Percentiles rank a stretch among this genome's conserved stretches.
These are phyloP conservation scores for Nicotiana attenuata DNA, from an alignment of 257 asterid species.

Conservation along the genomic window DNA sequence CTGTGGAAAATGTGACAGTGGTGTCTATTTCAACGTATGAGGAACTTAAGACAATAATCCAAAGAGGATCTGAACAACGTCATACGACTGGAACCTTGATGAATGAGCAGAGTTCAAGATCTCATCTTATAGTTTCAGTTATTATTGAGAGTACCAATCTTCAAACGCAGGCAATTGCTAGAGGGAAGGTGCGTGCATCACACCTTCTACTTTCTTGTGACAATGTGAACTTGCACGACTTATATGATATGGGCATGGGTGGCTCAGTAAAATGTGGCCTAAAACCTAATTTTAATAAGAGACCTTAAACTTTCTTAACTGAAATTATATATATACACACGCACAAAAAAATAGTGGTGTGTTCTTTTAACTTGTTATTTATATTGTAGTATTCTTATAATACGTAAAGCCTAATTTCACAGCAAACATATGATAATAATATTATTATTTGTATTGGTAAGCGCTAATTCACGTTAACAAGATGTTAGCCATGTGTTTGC, in stretches of 20 bases:
- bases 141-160: conserved; percentile 89
- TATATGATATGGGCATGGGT: not conserved
- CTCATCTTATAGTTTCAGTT: conserved; percentile 85
- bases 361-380: no score
- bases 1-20: conserved; percentile 70
- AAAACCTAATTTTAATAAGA: no score
- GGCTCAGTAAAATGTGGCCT: no score
- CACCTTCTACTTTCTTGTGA: not conserved
- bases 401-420: no score
- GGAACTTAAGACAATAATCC: conserved; percentile 59
- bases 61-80: conserved; percentile 83
- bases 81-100: conserved; percentile 83
- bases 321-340: no score
- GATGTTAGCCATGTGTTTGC: no score
- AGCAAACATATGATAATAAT: no score
- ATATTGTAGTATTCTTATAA: no score
- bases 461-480: no score
- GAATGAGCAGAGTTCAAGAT: conserved; percentile 97
- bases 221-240: not conserved
- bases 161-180: conserved; percentile 84
- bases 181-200: conserved; percentile 77
- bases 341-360: no score
- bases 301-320: no score
- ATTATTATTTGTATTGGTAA: no score
- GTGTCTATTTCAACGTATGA: conserved; percentile 66